Evolutionary conservation across 1,284 basidiomycete species (phyloP), one percentile per base, ranked within the genome.

Genomic region (Moesziomyces antarcticus): DNA sequence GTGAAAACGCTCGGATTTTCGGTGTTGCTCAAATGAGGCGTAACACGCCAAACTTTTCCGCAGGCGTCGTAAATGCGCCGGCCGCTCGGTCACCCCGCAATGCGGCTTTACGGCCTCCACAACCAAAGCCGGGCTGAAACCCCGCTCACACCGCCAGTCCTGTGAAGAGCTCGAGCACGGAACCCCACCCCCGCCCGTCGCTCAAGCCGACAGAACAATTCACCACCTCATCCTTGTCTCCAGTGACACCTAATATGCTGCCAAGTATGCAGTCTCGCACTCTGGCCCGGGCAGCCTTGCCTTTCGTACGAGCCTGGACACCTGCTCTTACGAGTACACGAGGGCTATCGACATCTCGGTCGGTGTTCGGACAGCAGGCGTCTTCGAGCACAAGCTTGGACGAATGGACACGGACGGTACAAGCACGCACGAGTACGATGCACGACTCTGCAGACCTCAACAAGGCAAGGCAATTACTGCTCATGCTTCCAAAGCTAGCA

Each of bases 391-490:
- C 57, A 5, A 70, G 61, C 40, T 20, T 72, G 14, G 54, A 73
- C 6, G 50, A 60, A 18, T 73, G 70, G 70, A 57, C 53, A 7
- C 51, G 50, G 1, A 43, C 43, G 3, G 44, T 68, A 6, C 52
- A 68, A 11, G 6, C 60, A 1, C 57, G 57, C n/a, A 44, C 27
- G 1, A 60, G 9, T 7, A 64, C 50, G n/a, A 56, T 67, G 70
- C 54, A 60, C 25, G 70, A 73, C 41, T 57, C 56, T 3, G 60
- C 70, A 0, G 70, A 73, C 25, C 56, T 73, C 33, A 73, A 73
- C 60, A 67, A 68, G n/a, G 60, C 64, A 6, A 56, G 70, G 10
- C 70, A 73, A 37, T 50, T 73, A 3, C 44, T 66, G 20, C 70
- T 73, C 8, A 60, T 67, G 4, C 46, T 73, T 5, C 70, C 70